Base-by-base conservation (phyloP, 805 yeast genomes). In the Yamadazyma endophytica region DNA sequence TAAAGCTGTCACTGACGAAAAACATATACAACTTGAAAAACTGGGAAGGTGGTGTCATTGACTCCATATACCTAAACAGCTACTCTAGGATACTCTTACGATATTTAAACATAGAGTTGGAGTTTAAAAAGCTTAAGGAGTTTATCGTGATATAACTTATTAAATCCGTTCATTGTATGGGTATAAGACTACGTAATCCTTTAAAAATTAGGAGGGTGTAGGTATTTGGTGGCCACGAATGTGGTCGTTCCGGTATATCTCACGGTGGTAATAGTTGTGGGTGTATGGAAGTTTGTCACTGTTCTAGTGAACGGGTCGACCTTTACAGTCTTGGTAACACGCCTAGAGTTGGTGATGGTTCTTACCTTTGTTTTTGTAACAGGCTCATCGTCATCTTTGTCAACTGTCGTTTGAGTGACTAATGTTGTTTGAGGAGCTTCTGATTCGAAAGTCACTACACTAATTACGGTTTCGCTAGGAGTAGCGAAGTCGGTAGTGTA, bases 41-140 rank as follows among this genome's bases (percentile, higher is more conserved):
- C 41, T 74, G 75, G 65, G 18, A 36, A 8, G 58, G 61, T 2
- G 73, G 71, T 1, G 45, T 24, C 3, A 30, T 51, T 14, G 35
- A 46, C 6, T 37, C 50, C 6, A 35, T 52, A 3, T 52, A 52
- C 29, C 32, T 54, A 25, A 54, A 54, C 31, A 39, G 36, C 6
- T 30, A 36, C 11, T 45, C 58, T 2, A 41, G 47, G 21, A 40
- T 43, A 7, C 22, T 49, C 7, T 35, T 55, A 4, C 32, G 39
- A 6, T 63, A 63, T 3, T 40, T 60, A 29, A 48, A 49, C 32
- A 33, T 58, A 25, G 61, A 53, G 31, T 34, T 46, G 16, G 55
- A 53, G 26, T 37, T 58, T 15, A 38, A 46, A 26, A 41, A 38
- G 26, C 27, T 41, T n/a, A 37, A 38, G 20, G 33, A 37, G 28